Evolutionary conservation across 2,329 filamentous ascomycete species (phyloP).

Genomic region (Aspergillus sclerotialis): DNA sequence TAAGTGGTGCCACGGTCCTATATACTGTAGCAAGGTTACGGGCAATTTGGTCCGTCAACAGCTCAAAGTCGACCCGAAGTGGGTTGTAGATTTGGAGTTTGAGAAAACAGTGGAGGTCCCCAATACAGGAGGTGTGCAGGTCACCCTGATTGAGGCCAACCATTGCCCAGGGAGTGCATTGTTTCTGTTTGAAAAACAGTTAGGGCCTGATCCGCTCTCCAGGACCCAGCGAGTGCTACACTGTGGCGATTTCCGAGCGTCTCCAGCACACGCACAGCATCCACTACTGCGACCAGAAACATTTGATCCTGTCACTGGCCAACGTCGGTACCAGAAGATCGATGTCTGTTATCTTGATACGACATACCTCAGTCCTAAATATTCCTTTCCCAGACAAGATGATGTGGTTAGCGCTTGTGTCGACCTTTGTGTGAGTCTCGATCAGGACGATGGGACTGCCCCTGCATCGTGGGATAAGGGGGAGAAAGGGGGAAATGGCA

Average conservation of each 20-base stretch:
- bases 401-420: conserved; percentile 84
- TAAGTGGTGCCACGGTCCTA: conserved; percentile 86
- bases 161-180: conserved; percentile 93
- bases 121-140: conserved; percentile 70
- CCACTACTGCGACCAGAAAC: conserved; percentile 71
- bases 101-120: conserved; percentile 73
- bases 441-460: conserved; percentile 56
- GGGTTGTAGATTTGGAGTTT: conserved; percentile 78
- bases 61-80: conserved; percentile 76
- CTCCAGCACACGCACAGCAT: conserved; percentile 74
- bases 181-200: conserved; percentile 79
- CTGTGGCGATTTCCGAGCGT: conserved; percentile 93
- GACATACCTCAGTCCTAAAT: conserved; percentile 91
- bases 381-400: conserved; percentile 83
- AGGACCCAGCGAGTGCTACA: conserved; percentile 76
- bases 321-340: conserved; percentile 72
- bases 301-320: conserved; percentile 62
- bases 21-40: conserved; percentile 92
- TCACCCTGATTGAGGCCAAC: conserved; percentile 94
- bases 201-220: conserved; percentile 53
- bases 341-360: conserved; percentile 97
- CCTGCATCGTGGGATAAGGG: conserved; percentile 50
- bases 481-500: conserved; percentile 48
- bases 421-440: conserved; percentile 74
- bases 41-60: conserved; percentile 83